These are phyloP conservation scores for Solanum infundibuliforme DNA, from an alignment of 257 asterid genomes.

Conservation along the genomic window DNA sequence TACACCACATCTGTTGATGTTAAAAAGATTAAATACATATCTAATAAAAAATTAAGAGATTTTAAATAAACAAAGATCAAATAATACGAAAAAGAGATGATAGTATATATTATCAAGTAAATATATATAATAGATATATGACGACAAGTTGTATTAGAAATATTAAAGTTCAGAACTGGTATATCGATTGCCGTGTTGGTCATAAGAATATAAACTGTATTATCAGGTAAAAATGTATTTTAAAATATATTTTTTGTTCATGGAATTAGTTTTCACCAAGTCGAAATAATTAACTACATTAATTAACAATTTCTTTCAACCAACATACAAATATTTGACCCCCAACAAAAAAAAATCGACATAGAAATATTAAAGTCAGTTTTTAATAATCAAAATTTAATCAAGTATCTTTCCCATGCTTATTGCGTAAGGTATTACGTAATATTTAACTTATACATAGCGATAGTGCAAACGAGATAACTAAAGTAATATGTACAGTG, in stretches of 20 bases:
- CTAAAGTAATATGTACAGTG: background rate
- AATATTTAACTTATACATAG: background rate
- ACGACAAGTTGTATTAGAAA: background rate
- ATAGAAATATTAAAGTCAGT: background rate
- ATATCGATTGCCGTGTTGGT: background rate
- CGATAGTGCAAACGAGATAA: background rate
- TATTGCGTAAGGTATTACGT: background rate
- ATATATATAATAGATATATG: background rate
- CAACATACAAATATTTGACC: background rate
- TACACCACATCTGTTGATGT: no score
- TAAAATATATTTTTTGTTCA: background rate
- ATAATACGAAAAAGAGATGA: background rate
- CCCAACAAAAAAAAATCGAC: background rate
- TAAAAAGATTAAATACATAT: no score
- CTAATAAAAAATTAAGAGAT: no score
- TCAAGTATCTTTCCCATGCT: background rate
- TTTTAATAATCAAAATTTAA: background rate
- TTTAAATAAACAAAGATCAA: background rate
- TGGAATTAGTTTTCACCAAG: background rate
- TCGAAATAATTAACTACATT: background rate
- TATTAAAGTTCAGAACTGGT: background rate
- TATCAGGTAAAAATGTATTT: background rate
- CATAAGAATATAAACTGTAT: background rate
- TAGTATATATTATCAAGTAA: no score
- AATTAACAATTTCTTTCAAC: background rate